Evolutionary conservation across 2,329 filamentous ascomycete species (phyloP).

Genomic region (Claviceps sorghi): DNA sequence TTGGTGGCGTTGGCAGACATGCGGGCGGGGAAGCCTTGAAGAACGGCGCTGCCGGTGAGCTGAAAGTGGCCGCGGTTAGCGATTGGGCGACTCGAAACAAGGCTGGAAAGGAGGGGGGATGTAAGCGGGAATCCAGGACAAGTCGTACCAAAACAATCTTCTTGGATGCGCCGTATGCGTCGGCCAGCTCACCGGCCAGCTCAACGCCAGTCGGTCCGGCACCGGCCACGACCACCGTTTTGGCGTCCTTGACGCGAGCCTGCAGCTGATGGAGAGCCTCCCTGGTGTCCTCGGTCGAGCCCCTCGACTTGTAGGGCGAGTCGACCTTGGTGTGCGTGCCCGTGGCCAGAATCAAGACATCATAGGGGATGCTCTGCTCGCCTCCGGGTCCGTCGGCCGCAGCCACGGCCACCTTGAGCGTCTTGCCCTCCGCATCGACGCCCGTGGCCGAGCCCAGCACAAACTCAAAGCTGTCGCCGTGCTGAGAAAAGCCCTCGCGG

Average conservation of each 20-base stretch:
- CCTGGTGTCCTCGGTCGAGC: constrained; percentile 27
- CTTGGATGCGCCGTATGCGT: constrained; percentile 13
- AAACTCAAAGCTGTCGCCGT: constrained; percentile 27
- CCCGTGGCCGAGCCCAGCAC: constrained; percentile 30
- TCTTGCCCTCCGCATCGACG: constrained; percentile 20
- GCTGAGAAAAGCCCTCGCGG: constrained; percentile 22
- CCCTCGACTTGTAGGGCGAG: constrained; percentile 33
- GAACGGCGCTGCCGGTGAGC: neutral
- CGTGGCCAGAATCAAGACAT: constrained; percentile 39
- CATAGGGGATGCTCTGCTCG: constrained; percentile 6
- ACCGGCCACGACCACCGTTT: constrained; percentile 23
- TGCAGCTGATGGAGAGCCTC: constrained; percentile 20
- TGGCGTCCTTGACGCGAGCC: constrained; percentile 10
- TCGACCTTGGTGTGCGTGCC: constrained; percentile 28
- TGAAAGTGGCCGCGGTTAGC: neutral
- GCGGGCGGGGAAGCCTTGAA: neutral
- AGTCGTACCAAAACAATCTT: neutral
- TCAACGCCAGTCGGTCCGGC: constrained; percentile 25
- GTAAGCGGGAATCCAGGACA: neutral
- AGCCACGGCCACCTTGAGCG: constrained; percentile 23
- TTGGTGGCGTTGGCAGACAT: neutral
- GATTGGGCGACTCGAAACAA: neutral
- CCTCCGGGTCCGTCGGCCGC: neutral
- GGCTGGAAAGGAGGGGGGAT: neutral
- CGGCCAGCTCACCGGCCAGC: constrained; percentile 20